phyloP scores from a whole-genome alignment of 352 stramenopile species.

The Globisporangium splendens region DNA sequence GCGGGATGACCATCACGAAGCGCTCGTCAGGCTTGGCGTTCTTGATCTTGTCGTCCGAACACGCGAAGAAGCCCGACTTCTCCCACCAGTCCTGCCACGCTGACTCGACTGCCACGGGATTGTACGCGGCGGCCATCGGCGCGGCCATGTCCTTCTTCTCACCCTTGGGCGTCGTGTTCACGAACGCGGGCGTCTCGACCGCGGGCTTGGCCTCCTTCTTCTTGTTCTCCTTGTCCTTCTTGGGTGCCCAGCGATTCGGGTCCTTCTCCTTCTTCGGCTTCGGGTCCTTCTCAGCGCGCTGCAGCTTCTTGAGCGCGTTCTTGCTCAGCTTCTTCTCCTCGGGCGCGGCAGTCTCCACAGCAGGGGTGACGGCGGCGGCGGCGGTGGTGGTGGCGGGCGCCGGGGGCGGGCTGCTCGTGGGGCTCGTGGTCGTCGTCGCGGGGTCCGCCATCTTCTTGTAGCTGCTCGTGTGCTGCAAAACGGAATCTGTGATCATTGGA shows the following conservation, averaged over 20 bases:
- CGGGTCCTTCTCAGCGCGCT: conserved; percentile 77
- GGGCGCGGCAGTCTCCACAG: conserved; percentile 1
- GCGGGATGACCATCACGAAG: conserved; percentile 97
- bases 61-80: conserved; percentile 93
- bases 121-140: conserved; percentile 93
- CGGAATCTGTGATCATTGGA: neutral
- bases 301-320: conserved; percentile 94
- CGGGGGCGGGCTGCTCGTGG: no score
- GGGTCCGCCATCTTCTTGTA: conserved; percentile 11
- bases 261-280: conserved; percentile 96
- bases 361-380: conserved; percentile 6
- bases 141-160: conserved; percentile 92
- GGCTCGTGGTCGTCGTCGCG: neutral
- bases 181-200: conserved; percentile 52
- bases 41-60: conserved; percentile 84
- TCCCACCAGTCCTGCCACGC: conserved; percentile 99
- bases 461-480: neutral
- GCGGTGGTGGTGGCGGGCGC: no score
- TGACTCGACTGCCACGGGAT: conserved; percentile 95
- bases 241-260: conserved; percentile 86
- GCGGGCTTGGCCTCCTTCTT: conserved; percentile 64
- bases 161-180: conserved; percentile 93
- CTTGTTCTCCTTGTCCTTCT: conserved; percentile 83
- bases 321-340: conserved; percentile 90
- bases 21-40: conserved; percentile 75